These are phyloP conservation scores for Paradendryphiella salina DNA, from an alignment of 2,329 filamentous ascomycete species.

Conservation along the genomic window DNA sequence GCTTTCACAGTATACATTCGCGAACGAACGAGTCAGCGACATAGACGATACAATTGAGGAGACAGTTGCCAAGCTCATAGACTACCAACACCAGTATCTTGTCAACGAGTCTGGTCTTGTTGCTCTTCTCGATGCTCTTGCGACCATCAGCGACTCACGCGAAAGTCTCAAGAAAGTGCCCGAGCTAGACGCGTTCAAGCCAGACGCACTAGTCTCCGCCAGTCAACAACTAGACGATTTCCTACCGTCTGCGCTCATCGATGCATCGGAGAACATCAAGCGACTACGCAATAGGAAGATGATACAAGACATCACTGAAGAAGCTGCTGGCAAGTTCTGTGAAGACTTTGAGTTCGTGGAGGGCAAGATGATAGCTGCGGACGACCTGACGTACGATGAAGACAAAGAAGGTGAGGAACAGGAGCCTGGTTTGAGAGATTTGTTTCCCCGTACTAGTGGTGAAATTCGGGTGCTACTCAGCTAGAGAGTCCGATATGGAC, in stretches of 20 bases:
- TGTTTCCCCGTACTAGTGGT: slow-evolving; percentile 66
- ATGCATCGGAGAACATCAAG: slow-evolving; percentile 81
- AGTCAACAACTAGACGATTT: slow-evolving; percentile 86
- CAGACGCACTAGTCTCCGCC: slow-evolving; percentile 63
- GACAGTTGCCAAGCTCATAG: slow-evolving; percentile 62
- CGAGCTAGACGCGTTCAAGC: slow-evolving; percentile 61
- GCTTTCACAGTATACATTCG: slow-evolving; percentile 67
- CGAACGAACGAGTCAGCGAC: slow-evolving; percentile 57
- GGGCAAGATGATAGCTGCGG: slow-evolving; percentile 61
- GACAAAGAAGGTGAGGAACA: slow-evolving; percentile 46
- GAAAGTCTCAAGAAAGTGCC: slow-evolving; percentile 61
- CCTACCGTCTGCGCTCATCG: slow-evolving; percentile 88
- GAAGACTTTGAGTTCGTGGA: slow-evolving; percentile 77
- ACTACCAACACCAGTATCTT: slow-evolving; percentile 73
- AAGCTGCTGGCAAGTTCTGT: slow-evolving; percentile 82
- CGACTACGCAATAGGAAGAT: slow-evolving; percentile 71
- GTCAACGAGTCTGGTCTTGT: slow-evolving; percentile 73
- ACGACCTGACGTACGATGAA: slow-evolving; percentile 53
- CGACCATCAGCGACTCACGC: slow-evolving; percentile 48
- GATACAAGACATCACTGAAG: slow-evolving; percentile 75
- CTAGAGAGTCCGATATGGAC: slow-evolving; percentile 38
- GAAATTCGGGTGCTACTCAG: slow-evolving; percentile 67
- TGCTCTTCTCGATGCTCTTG: slow-evolving; percentile 63
- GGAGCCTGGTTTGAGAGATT: slow-evolving; percentile 52
- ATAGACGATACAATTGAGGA: slow-evolving; percentile 62